Evolutionary conservation across 345 rosid genomes (phyloP).

Genomic region (Toxicodendron radicans): DNA sequence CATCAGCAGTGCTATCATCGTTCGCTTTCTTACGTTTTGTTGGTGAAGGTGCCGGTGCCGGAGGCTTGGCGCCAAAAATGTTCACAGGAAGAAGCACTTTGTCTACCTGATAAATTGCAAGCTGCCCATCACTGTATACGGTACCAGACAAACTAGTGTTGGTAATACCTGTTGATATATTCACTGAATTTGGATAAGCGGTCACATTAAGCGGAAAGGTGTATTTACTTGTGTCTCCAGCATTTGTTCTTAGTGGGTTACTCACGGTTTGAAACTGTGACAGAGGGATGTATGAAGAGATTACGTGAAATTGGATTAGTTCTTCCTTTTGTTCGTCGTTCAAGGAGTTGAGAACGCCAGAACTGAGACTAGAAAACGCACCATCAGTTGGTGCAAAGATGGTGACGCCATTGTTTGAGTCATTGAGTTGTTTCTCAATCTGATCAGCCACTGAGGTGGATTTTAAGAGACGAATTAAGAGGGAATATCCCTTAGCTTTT

Average conservation of each 20-base stretch:
- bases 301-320: slow-evolving; percentile 36
- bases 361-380: slow-evolving; percentile 33
- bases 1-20: slow-evolving; percentile 12
- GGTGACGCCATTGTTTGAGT: slow-evolving; percentile 35
- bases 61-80: slow-evolving; percentile 44
- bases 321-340: slow-evolving; percentile 28
- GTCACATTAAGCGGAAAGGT: slow-evolving; percentile 32
- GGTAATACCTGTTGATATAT: slow-evolving; percentile 44
- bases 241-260: slow-evolving; percentile 41
- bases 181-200: slow-evolving; percentile 30
- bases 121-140: slow-evolving; percentile 33
- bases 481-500: slow-evolving; percentile 33
- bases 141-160: slow-evolving; percentile 33
- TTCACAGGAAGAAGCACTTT: slow-evolving; percentile 44
- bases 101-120: slow-evolving; percentile 43
- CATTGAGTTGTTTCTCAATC: slow-evolving; percentile 36
- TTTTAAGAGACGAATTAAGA: slow-evolving; percentile 32
- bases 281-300: slow-evolving; percentile 27
- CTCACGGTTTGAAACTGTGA: slow-evolving; percentile 41
- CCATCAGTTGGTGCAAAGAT: slow-evolving; percentile 36
- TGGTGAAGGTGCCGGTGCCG: slow-evolving; percentile 44
- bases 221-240: slow-evolving; percentile 26
- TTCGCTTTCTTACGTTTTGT: slow-evolving; percentile 26
- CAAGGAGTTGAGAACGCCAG: slow-evolving; percentile 36
- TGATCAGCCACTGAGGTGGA: slow-evolving; percentile 27